Base-by-base conservation (phyloP, 2,329 filamentous ascomycete species). In the Trichoderma harzianum region DNA sequence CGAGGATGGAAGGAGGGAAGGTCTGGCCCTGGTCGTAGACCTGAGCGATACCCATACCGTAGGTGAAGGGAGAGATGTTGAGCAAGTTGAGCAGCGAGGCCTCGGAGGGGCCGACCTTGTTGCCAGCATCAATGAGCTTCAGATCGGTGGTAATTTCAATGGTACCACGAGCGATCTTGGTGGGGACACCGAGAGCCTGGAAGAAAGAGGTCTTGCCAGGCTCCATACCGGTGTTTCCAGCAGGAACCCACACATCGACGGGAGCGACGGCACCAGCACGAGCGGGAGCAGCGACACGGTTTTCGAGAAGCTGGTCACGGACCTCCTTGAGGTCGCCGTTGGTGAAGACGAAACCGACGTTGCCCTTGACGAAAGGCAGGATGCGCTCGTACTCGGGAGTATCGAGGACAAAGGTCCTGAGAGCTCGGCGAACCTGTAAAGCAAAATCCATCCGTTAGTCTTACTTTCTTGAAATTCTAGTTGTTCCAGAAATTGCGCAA, bases 121-220 rank as follows among this genome's bases (percentile, higher is more conserved):
- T 88, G 79, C 91, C 91, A 77, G 93, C 90, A 89, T 97, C 94
- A 82, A 98, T 92, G 85, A 99, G 93, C 93, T 98, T 98, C 80
- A 99, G 89, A 83, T 99, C 96, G 80, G 91, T 89, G 76, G 95
- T 98, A 83, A 99, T 99, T 93, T 99, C 96, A 87, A 99, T 99
- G 87, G 96, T 99, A 97, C 96, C 97, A 97, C 96, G 96, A 84
- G 96, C 96, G 88, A 99, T 99, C 94, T 99, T 99, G 91, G 96
- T 99, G 83, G 96, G 96, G 84, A 99, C 94, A 94, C 95, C 95
- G 86, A 99, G 96, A 82, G 96, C 96, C 92, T 99, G 96, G 95
- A 99, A 99, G 94, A 99, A 99, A 84, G 96, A 98, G 82, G 96
- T 99, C 93, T 99, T 99, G 86, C 97, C 97, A 84, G 96, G 97